A percentile compares a stretch with the other conserved stretches of the same genome.
Conservation (phyloP, 371 early-diverging fungal species). For the Lichtheimia corymbifera region DNA sequence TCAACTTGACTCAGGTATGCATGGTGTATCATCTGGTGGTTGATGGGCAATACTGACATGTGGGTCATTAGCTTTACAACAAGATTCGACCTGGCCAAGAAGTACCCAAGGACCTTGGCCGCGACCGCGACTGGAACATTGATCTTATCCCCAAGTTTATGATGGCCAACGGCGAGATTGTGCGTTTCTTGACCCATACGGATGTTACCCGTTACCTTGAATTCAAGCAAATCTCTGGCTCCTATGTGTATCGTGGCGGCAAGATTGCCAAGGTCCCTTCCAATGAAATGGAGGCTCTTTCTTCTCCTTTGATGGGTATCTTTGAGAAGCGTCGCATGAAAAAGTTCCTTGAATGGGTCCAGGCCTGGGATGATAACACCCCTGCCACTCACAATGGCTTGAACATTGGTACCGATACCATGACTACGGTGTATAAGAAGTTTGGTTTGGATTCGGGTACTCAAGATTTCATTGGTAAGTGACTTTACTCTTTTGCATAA, state of each 20-base stretch:
- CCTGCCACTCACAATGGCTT: constrained; percentile 85
- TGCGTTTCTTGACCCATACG: constrained; percentile 86
- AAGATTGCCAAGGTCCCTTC: constrained; percentile 96
- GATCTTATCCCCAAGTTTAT: constrained; percentile 99
- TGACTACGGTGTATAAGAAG: constrained; percentile 87
- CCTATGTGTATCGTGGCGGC: constrained; percentile 91
- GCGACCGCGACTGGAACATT: constrained; percentile 95
- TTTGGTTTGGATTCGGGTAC: constrained; percentile 94
- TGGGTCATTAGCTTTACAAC: constrained; percentile 69
- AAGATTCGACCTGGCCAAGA: constrained; percentile 81
- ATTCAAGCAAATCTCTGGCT: constrained; percentile 96
- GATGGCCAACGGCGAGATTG: constrained; percentile 96
- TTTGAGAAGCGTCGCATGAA: constrained; percentile 96
- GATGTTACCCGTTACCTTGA: constrained; percentile 98
- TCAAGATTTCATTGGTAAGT: constrained; percentile 90
- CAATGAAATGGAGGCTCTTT: constrained; percentile 87
- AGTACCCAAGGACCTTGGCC: constrained; percentile 72
- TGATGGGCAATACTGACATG: neutral
- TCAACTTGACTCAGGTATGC: constrained; percentile 89
- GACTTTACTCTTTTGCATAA: too few relatives aligned
- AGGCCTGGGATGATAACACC: constrained; percentile 79
- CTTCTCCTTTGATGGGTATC: constrained; percentile 89
- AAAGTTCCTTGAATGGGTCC: constrained; percentile 96
- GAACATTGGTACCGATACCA: constrained; percentile 73
- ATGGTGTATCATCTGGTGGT: constrained; percentile 1